Evolutionary conservation across 108 stramenopile genomes (phyloP), one percentile per base, ranked within the genome.

Genomic region (Ochromonas danica): DNA sequence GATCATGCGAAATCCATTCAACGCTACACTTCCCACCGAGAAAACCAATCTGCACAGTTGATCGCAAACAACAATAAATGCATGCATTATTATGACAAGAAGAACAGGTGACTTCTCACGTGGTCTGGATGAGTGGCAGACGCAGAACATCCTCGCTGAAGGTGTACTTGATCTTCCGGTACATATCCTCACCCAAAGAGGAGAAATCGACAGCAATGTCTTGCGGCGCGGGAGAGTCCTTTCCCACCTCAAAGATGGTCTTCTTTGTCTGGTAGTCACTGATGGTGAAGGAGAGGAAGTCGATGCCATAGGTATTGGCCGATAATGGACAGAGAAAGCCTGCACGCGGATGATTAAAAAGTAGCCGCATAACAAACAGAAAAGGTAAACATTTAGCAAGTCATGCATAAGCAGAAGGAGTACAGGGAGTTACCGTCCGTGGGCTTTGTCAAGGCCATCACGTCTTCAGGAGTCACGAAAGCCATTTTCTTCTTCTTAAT

Each of bases 81-180:
- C 10, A 10, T 70, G 40, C 22, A 10, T 10, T 17, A 70, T 41
- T 10, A 10, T 10, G 3, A 75, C 72, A 6, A 57, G 38, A 31
- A 10, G 10, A 6, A 31, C 40, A 42, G 14, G 17, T 35, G 6
- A 45, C 43, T 70, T 14, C 67, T 75, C 38, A 75, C 72, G 72
- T 35, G 6, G 72, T 75, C 25, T 75, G 72, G 30, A 92, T 88
- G 30, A 87, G 39, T 0, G 90, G 90, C 35, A 90, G 79, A 39
- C 89, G 83, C 36, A 92, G 82, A 1, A 91, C 88, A 62, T 92
- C 90, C 62, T 90, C 91, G n/a, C 82, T 81, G 42, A 92, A 90
- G 1, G 89, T 89, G 79, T 92, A 92, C 82, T 90, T 90, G 81
- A 92, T 91, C 25, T 81, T 85, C 40, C 91, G 71, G 79, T 83